Conservation (phyloP, 345 rosid species). For the Fremontodendron californicum region DNA sequence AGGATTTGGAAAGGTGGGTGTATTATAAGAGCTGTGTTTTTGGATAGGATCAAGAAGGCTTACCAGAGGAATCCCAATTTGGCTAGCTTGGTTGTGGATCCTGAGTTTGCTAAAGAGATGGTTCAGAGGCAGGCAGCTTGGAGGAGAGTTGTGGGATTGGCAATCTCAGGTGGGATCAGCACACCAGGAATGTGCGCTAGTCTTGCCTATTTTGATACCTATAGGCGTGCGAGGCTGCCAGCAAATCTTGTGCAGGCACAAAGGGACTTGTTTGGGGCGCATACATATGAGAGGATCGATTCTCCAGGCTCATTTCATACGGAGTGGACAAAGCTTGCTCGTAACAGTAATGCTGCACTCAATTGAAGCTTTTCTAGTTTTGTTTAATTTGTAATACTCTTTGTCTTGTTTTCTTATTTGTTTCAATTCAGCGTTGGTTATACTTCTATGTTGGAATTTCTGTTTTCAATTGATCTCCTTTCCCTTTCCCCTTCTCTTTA, state of each 20-base stretch:
- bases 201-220: slow-evolving; percentile 88
- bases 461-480: too few species aligned
- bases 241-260: slow-evolving; percentile 96
- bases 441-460: slow-evolving; percentile 24
- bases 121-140: slow-evolving; percentile 96
- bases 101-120: slow-evolving; percentile 92
- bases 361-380: slow-evolving; percentile 36
- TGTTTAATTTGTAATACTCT: background rate
- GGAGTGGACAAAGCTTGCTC: slow-evolving; percentile 89
- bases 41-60: slow-evolving; percentile 96
- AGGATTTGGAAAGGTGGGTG: slow-evolving; percentile 99
- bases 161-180: slow-evolving; percentile 84
- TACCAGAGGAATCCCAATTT: slow-evolving; percentile 85
- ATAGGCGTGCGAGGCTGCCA: slow-evolving; percentile 81
- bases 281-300: slow-evolving; percentile 89
- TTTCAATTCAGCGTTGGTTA: slow-evolving; percentile 19
- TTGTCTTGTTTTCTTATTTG: slow-evolving; percentile 17
- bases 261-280: slow-evolving; percentile 96
- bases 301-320: slow-evolving; percentile 76
- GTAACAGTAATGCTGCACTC: slow-evolving; percentile 45
- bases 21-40: slow-evolving; percentile 84
- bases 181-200: slow-evolving; percentile 96
- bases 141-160: slow-evolving; percentile 93
- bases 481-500: too few species aligned
- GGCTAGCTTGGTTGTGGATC: slow-evolving; percentile 86